Conservation (phyloP, 208 protist genomes). For the Leishmania martiniquensis region DNA sequence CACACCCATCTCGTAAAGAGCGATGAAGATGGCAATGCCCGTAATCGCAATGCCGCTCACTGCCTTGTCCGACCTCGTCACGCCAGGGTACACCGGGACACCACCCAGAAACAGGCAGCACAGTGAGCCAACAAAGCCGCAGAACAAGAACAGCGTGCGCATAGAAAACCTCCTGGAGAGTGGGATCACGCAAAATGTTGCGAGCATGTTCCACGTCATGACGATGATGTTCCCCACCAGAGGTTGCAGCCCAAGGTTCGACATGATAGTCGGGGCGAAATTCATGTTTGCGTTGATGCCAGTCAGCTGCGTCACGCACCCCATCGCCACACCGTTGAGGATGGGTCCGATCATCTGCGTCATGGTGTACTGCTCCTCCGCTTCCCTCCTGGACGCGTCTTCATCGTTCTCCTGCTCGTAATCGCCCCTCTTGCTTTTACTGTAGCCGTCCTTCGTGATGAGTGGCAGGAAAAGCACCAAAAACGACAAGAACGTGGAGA, state of each 20-base stretch:
- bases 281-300: slow-evolving; percentile 80
- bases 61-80: slow-evolving; percentile 28
- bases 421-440: background rate
- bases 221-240: slow-evolving; percentile 68
- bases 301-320: slow-evolving; percentile 57
- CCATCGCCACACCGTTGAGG: slow-evolving; percentile 39
- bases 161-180: slow-evolving; percentile 48
- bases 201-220: slow-evolving; percentile 66
- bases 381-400: background rate
- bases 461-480: slow-evolving; percentile 41
- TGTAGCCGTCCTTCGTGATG: slow-evolving; percentile 27
- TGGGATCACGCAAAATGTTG: slow-evolving; percentile 48
- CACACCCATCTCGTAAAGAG: slow-evolving; percentile 52
- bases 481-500: slow-evolving; percentile 35
- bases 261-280: slow-evolving; percentile 69
- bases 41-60: slow-evolving; percentile 45
- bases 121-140: slow-evolving; percentile 36
- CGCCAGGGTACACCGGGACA: slow-evolving; percentile 60
- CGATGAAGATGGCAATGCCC: slow-evolving; percentile 65
- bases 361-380: slow-evolving; percentile 34
- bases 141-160: slow-evolving; percentile 48
- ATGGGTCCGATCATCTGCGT: slow-evolving; percentile 36
- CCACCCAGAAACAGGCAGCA: slow-evolving; percentile 57
- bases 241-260: slow-evolving; percentile 37
- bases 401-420: slow-evolving; percentile 23